phyloP scores from a whole-genome alignment of 805 yeast genomes.

The Candida montana region DNA sequence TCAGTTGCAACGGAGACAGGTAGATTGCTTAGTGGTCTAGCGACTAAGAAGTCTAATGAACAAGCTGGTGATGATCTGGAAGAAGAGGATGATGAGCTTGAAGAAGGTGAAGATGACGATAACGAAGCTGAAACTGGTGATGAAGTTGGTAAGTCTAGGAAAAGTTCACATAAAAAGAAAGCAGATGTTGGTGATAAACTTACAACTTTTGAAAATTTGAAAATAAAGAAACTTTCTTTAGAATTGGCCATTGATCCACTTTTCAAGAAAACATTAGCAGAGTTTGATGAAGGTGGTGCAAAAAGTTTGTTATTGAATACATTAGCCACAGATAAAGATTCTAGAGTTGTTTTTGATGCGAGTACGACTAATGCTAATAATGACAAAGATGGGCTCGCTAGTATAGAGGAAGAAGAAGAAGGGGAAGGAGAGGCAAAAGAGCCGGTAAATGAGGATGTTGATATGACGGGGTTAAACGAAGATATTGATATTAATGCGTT shows the following conservation, averaged over 20 bases:
- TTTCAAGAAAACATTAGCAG: slow-evolving; percentile 69
- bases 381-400: slow-evolving; percentile 1
- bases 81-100: slow-evolving; percentile 24
- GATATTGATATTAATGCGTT: slow-evolving; percentile 28
- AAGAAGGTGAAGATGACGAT: slow-evolving; percentile 9
- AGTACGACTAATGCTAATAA: slow-evolving; percentile 25
- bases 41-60: slow-evolving; percentile 33
- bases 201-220: slow-evolving; percentile 45
- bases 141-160: slow-evolving; percentile 16
- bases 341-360: slow-evolving; percentile 66
- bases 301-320: slow-evolving; percentile 63
- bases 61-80: slow-evolving; percentile 22
- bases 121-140: background rate
- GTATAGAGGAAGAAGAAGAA: slow-evolving; percentile 1
- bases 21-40: slow-evolving; percentile 68
- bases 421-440: slow-evolving; percentile 22
- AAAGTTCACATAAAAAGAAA: slow-evolving; percentile 23
- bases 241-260: slow-evolving; percentile 68
- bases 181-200: slow-evolving; percentile 38
- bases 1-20: slow-evolving; percentile 91
- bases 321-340: slow-evolving; percentile 45
- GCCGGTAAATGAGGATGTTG: slow-evolving; percentile 24
- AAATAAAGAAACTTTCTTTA: slow-evolving; percentile 52
- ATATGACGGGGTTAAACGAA: slow-evolving; percentile 14
- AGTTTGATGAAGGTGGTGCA: slow-evolving; percentile 81